Evolutionary conservation across 805 yeast species (phyloP).

Genomic region (Ogataea nakhonphanomensis): DNA sequence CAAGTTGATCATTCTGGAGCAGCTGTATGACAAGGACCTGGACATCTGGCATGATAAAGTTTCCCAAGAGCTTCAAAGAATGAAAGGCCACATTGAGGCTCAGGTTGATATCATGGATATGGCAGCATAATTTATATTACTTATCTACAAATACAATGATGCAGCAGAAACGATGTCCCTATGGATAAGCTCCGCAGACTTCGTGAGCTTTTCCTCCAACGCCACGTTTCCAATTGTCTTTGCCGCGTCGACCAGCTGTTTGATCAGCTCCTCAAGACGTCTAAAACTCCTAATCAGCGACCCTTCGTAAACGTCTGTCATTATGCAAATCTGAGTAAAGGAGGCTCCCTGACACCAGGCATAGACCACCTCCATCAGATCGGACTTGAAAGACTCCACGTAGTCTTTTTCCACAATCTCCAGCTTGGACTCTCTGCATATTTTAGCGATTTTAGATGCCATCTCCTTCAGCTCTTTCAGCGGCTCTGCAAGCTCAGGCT

Average conservation of each 20-base stretch:
- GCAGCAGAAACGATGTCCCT: slow-evolving; percentile 97
- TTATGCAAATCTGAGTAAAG: slow-evolving; percentile 94
- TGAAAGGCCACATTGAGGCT: slow-evolving; percentile 23
- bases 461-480: slow-evolving; percentile 82
- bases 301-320: slow-evolving; percentile 99
- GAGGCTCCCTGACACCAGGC: slow-evolving; percentile 97
- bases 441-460: slow-evolving; percentile 87
- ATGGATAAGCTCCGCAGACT: slow-evolving; percentile 79
- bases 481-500: slow-evolving; percentile 92
- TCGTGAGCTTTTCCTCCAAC: slow-evolving; percentile 83
- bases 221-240: slow-evolving; percentile 90
- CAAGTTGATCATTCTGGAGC: slow-evolving; percentile 18
- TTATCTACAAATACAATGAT: slow-evolving; percentile 64
- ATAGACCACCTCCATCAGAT: slow-evolving; percentile 93
- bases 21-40: slow-evolving; percentile 11
- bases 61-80: slow-evolving; percentile 12
- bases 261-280: slow-evolving; percentile 86
- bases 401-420: slow-evolving; percentile 91
- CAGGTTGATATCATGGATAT: slow-evolving; percentile 24
- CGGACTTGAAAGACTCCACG: slow-evolving; percentile 86
- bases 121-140: slow-evolving; percentile 7
- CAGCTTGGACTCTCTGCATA: slow-evolving; percentile 83
- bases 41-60: slow-evolving; percentile 24
- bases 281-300: slow-evolving; percentile 92
- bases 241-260: slow-evolving; percentile 89